These are phyloP conservation scores for Mycena citricolor DNA, from an alignment of 1,284 basidiomycete genomes.

Conservation along the genomic window DNA sequence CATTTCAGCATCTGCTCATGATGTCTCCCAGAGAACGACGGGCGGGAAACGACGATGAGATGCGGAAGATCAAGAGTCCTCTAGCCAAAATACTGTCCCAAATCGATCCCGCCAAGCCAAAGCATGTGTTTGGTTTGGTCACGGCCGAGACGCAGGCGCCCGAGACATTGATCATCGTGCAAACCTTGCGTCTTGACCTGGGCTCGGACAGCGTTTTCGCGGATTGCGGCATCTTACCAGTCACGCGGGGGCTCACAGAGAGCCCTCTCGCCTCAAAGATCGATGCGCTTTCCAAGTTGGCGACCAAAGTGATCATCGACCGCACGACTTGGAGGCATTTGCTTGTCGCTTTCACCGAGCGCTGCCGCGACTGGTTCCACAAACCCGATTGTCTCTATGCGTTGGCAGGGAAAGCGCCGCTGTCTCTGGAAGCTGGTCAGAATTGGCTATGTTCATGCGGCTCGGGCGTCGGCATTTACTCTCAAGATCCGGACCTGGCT, in stretches of 20 bases:
- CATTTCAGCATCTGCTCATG: too few relatives aligned
- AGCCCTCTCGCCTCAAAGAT: constrained; percentile 7
- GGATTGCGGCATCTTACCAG: constrained; percentile 44
- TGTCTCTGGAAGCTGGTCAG: constrained; percentile 30
- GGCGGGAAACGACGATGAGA: too few relatives aligned
- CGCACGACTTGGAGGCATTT: constrained; percentile 45
- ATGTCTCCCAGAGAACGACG: too few relatives aligned
- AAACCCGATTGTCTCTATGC: constrained; percentile 41
- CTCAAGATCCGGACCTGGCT: constrained; percentile 29
- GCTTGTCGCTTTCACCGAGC: constrained; percentile 47
- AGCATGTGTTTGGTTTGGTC: too few relatives aligned
- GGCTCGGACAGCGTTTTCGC: constrained; percentile 43
- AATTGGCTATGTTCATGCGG: constrained; percentile 52
- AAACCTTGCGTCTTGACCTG: constrained; percentile 41
- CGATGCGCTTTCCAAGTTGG: background rate
- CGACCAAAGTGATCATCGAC: constrained; percentile 28
- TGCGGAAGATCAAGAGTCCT: too few relatives aligned
- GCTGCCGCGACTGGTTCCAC: constrained; percentile 54
- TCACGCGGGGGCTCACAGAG: constrained; percentile 27
- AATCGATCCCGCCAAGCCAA: too few relatives aligned
- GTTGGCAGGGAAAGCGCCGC: constrained; percentile 30
- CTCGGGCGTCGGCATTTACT: constrained; percentile 37
- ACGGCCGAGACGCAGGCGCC: constrained; percentile 33
- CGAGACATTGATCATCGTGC: constrained; percentile 29
- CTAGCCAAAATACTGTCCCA: too few relatives aligned